Base-by-base conservation (phyloP, 805 yeast species). In the Starmerella apicola region DNA sequence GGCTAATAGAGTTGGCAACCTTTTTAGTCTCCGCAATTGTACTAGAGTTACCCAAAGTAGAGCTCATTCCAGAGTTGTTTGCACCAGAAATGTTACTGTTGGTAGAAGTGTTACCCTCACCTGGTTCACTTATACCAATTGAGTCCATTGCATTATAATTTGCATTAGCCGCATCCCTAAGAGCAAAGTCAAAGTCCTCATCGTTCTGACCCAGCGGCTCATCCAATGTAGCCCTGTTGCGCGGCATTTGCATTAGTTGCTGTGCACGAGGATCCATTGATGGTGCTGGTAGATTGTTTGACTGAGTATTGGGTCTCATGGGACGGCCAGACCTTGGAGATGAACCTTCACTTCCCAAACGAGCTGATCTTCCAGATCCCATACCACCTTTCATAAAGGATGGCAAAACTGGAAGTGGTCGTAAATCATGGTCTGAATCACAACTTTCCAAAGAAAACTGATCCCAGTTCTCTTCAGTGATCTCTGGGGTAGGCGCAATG, bases 401-500 rank as follows among this genome's bases (percentile, higher is more conserved):
- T 10, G 51, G 51, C 15, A 41, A 24, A 1, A 30, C 18, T 2
- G 49, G 51, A 23, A 45, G 41, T 16, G 47, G 51, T 4, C 35
- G 37, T 20, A 36, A 30, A 5, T 26, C 37, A 12, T 25, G 20
- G 18, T 42, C 46, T 9, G 45, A 42, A 9, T 38, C 43, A 18
- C 46, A 42, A 36, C 42, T 40, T 23, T 47, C 49, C 23, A 44
- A 39, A 15, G 44, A 39, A 13, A 39, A 5, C 32, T 43, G 46
- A 20, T 39, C 44, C 48, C 46, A 44, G 21, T 28, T 29, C n/a
- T 45, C 51, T 24, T 48, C 49, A 35, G 46, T 32, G 31, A 48
- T 27, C 18, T 48, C 53, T 1, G 55, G 55, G 7, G 55, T 51
- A 24, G 41, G 40, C 16, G 45, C 44, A 7, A 45, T 47, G 42